A percentile compares a stretch with the other conserved stretches of the same genome.
Conservation (phyloP, 371 early-diverging fungal species). For the Thermomucor indicae-seudaticae region DNA sequence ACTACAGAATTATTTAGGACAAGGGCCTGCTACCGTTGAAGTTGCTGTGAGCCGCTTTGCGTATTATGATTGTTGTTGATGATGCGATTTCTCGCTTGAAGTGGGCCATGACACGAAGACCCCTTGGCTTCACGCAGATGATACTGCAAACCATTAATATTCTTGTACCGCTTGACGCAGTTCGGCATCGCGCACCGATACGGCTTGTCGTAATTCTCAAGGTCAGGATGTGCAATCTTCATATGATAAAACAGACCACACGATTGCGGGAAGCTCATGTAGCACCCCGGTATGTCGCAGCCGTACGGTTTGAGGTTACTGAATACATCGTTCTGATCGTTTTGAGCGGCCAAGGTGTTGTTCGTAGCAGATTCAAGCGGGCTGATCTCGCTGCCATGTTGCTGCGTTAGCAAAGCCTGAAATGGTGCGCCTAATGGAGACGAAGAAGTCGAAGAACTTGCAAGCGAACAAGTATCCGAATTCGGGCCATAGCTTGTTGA, state of each 20-base stretch:
- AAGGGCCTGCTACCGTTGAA: no score
- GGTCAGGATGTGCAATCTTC: slow-evolving; percentile 55
- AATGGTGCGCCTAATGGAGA: not conserved
- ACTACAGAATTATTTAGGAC: no score
- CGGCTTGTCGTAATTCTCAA: slow-evolving; percentile 50
- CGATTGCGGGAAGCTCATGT: slow-evolving; percentile 53
- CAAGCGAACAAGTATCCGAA: no score
- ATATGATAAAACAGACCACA: slow-evolving; percentile 64
- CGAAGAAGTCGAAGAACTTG: not conserved
- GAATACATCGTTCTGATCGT: not conserved
- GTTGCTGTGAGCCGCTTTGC: no score
- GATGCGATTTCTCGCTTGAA: no score
- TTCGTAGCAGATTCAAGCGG: not conserved
- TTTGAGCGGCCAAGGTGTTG: not conserved
- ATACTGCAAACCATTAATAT: slow-evolving; percentile 95
- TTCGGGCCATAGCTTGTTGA: no score
- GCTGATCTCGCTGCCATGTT: not conserved
- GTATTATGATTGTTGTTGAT: no score
- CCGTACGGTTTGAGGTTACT: slow-evolving; percentile 57
- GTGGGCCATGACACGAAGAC: slow-evolving; percentile 39
- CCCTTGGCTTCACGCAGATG: slow-evolving; percentile 82
- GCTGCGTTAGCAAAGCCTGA: not conserved
- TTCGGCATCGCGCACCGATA: slow-evolving; percentile 81
- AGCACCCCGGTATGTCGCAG: slow-evolving; percentile 65
- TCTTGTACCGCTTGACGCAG: slow-evolving; percentile 92